phyloP scores from a whole-genome alignment of 345 rosid genomes.

The Kernera saxatilis region DNA sequence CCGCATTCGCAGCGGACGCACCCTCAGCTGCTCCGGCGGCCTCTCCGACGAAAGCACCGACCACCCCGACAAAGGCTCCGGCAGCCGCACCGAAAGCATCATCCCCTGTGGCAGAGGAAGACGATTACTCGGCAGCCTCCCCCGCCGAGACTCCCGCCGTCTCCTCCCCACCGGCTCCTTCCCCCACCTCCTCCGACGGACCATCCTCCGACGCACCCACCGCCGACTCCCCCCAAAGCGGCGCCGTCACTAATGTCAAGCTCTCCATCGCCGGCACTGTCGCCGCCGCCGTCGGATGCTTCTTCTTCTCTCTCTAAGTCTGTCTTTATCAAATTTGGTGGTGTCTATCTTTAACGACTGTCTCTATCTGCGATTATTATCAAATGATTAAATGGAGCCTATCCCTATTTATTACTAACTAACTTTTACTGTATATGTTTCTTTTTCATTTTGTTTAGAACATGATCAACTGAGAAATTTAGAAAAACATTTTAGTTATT shows the following conservation, averaged over 20 bases:
- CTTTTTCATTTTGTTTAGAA: not conserved
- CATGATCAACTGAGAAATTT: too few relatives aligned
- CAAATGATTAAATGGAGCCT: slow-evolving; percentile 4
- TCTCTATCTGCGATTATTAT: not conserved
- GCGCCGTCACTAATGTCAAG: slow-evolving; percentile 9
- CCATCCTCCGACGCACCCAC: slow-evolving; percentile 22
- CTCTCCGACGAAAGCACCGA: slow-evolving; percentile 16
- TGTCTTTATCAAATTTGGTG: not conserved
- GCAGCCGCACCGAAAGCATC: slow-evolving; percentile 24
- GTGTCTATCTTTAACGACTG: not conserved
- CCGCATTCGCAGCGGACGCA: slow-evolving; percentile 27
- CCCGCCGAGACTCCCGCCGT: slow-evolving; percentile 20
- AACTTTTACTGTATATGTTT: not conserved
- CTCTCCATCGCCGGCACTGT: slow-evolving; percentile 23
- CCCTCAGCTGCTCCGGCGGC: slow-evolving; percentile 24
- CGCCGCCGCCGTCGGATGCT: slow-evolving; percentile 25
- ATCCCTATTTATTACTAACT: not conserved
- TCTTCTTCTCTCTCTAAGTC: slow-evolving; percentile 29
- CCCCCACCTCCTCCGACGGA: slow-evolving; percentile 20
- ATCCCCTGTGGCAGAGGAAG: slow-evolving; percentile 27
- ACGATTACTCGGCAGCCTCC: slow-evolving; percentile 17
- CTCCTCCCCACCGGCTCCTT: slow-evolving; percentile 27
- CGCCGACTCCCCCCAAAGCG: slow-evolving; percentile 14
- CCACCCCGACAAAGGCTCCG: slow-evolving; percentile 9
- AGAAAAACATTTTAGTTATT: too few relatives aligned